Percentiles rank a stretch among this genome's conserved stretches.
Conservation (phyloP, 768 basidiomycete genomes). For the Collybiopsis luxurians region DNA sequence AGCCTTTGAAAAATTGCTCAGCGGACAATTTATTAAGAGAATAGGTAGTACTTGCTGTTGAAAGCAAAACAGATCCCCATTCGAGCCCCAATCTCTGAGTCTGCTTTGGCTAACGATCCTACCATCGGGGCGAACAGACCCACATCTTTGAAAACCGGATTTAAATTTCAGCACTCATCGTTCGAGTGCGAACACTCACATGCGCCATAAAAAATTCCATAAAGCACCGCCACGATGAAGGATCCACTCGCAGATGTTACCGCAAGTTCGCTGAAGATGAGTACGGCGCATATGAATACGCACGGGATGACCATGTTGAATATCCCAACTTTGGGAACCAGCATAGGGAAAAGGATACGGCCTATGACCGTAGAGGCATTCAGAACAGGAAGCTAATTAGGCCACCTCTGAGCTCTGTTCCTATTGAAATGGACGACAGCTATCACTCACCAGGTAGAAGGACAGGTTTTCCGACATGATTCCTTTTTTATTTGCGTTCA, state of each 20-base stretch:
- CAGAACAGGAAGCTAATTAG: conserved; percentile 43
- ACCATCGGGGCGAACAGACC: conserved; percentile 6
- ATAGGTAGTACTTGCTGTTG: not conserved
- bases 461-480: conserved; percentile 26
- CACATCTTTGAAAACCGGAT: too few species aligned
- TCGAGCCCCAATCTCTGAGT: conserved; percentile 7
- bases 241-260: conserved; percentile 28
- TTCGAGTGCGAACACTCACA: conserved; percentile 13
- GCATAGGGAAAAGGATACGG: conserved; percentile 42
- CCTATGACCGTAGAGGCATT: conserved; percentile 54
- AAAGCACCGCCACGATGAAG: conserved; percentile 38
- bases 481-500: conserved; percentile 29
- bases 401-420: not conserved
- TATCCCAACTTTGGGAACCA: conserved; percentile 41
- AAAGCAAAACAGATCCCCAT: conserved; percentile 5
- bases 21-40: too few species aligned
- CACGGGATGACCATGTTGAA: conserved; percentile 38
- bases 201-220: conserved; percentile 46
- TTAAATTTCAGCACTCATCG: not conserved
- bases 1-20: not conserved
- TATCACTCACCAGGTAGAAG: conserved; percentile 33
- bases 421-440: not conserved
- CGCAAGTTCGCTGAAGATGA: conserved; percentile 42
- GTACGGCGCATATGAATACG: conserved; percentile 27
- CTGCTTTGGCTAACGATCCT: not conserved